Conservation (phyloP, 1,139 yeast genomes). For the Zygotorulaspora mrakii region DNA sequence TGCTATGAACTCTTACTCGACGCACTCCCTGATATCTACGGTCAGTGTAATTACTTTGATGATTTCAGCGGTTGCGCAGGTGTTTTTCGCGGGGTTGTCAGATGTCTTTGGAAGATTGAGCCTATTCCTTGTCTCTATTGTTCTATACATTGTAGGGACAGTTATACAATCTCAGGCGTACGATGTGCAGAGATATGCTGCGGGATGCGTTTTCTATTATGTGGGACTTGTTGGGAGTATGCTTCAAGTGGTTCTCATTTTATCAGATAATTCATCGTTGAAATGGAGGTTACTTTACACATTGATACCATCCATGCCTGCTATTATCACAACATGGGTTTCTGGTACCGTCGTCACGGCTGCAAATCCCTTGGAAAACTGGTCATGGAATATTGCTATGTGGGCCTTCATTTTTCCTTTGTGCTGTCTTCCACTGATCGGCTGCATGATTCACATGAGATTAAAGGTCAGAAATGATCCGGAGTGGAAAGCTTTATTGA, state of each 20-base stretch:
- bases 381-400: conserved; percentile 77
- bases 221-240: conserved; percentile 67
- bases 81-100: conserved; percentile 63
- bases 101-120: conserved; percentile 70
- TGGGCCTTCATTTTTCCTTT: conserved; percentile 77
- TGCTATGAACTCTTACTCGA: conserved; percentile 55
- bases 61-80: conserved; percentile 69
- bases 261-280: conserved; percentile 63
- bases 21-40: conserved; percentile 62
- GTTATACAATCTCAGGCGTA: conserved; percentile 65
- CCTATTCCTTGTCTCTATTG: conserved; percentile 49
- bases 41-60: conserved; percentile 60
- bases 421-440: conserved; percentile 53
- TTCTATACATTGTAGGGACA: conserved; percentile 67
- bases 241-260: conserved; percentile 51
- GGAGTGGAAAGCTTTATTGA: conserved; percentile 42
- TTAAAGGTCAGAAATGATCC: conserved; percentile 49
- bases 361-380: conserved; percentile 40
- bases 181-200: conserved; percentile 63
- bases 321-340: conserved; percentile 73
- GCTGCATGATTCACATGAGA: conserved; percentile 54
- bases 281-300: conserved; percentile 67
- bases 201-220: conserved; percentile 68
- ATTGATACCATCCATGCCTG: conserved; percentile 65
- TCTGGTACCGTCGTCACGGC: conserved; percentile 52